Evolutionary conservation across 768 basidiomycete species (phyloP).

Genomic region (Calocera viscosa): DNA sequence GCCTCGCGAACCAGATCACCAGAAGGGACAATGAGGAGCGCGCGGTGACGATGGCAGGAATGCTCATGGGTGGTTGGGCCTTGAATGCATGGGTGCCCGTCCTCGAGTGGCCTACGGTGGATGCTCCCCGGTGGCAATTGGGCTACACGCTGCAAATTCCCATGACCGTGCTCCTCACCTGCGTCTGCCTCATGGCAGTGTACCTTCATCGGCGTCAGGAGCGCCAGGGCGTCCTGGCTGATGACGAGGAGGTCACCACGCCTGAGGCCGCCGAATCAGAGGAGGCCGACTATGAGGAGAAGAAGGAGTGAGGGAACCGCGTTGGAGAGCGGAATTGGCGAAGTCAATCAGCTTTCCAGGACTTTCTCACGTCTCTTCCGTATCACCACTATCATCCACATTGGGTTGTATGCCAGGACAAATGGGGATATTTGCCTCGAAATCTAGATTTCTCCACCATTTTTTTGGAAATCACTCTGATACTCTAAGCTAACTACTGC

Average conservation of each 20-base stretch:
- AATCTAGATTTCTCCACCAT: no score
- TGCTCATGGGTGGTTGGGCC: conserved; percentile 27
- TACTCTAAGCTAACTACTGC: no score
- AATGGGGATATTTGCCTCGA: no score
- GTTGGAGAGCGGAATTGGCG: no score
- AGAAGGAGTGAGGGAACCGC: background rate
- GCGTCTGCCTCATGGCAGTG: background rate
- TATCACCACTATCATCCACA: no score
- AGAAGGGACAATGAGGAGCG: conserved; percentile 59
- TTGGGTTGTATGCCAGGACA: no score
- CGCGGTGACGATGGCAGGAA: conserved; percentile 54
- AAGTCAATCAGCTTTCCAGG: no score
- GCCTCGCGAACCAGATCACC: conserved; percentile 71
- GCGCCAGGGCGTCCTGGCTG: background rate
- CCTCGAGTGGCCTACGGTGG: background rate
- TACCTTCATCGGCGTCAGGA: background rate
- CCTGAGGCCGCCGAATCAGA: background rate
- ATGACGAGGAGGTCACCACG: background rate
- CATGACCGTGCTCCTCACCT: background rate
- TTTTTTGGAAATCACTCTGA: no score
- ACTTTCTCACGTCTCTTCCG: no score
- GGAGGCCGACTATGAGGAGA: background rate
- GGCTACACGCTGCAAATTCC: background rate
- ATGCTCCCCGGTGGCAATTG: background rate
- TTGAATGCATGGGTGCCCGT: conserved; percentile 1